phyloP scores from a whole-genome alignment of 495 filamentous ascomycete species.

The Trichoderma orchidacearum region DNA sequence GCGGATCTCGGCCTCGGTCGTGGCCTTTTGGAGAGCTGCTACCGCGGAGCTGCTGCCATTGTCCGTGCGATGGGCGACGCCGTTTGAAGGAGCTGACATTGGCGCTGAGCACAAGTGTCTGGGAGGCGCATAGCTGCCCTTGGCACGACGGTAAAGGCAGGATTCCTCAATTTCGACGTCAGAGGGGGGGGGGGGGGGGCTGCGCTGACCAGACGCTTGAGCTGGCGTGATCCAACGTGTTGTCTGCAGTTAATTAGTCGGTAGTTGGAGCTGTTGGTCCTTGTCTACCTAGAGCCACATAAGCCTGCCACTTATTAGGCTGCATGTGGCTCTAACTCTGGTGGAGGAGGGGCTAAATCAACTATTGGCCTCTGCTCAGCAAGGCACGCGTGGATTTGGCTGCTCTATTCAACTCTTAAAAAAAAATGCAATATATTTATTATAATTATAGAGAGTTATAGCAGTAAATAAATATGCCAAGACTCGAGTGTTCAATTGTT shows the following conservation, averaged over 20 bases:
- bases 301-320: background rate
- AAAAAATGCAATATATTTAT: too few relatives aligned
- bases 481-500: too few relatives aligned
- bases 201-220: background rate
- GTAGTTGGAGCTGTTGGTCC: background rate
- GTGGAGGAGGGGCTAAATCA: background rate
- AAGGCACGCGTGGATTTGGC: too few relatives aligned
- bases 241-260: too few relatives aligned
- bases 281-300: background rate
- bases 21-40: conserved; percentile 48
- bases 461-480: too few relatives aligned
- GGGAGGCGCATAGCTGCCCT: conserved; percentile 17
- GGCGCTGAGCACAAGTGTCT: conserved; percentile 10
- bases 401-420: too few relatives aligned
- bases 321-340: background rate
- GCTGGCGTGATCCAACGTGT: too few relatives aligned
- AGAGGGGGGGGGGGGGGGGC: background rate
- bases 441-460: too few relatives aligned
- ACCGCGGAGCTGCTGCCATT: conserved; percentile 1
- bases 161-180: background rate
- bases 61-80: conserved; percentile 14
- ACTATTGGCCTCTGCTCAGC: background rate
- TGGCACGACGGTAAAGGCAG: background rate
- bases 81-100: conserved; percentile 26
- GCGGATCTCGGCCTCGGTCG: conserved; percentile 64